These are phyloP conservation scores for Leishmania tarentolae DNA, from an alignment of 208 protist species.

Conservation along the genomic window DNA sequence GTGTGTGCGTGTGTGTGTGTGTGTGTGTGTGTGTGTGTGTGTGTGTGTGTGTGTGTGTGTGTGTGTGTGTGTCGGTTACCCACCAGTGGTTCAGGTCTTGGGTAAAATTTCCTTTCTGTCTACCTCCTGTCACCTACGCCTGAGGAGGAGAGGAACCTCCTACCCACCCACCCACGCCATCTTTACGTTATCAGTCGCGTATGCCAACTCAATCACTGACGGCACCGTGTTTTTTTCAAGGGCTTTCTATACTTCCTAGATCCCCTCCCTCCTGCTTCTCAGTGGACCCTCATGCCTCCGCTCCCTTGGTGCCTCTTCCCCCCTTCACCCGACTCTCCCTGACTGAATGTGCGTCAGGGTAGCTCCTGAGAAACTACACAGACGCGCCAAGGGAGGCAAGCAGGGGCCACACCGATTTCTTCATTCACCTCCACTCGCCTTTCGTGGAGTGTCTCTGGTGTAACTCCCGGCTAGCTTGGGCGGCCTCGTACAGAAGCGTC, in stretches of 20 bases:
- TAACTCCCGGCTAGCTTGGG: background rate
- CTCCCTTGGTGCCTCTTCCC: background rate
- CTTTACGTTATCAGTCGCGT: background rate
- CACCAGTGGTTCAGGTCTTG: background rate
- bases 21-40: slow-evolving; percentile 8
- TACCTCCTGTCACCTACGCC: slow-evolving; percentile 3
- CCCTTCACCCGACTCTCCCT: background rate
- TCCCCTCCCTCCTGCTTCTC: background rate
- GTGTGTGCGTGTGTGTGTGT: slow-evolving; percentile 8
- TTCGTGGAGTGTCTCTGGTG: background rate
- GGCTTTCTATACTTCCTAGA: background rate
- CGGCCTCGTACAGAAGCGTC: background rate
- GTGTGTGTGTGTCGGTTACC: slow-evolving; percentile 1
- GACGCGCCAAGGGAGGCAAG: background rate
- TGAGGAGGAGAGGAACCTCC: background rate
- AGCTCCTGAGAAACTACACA: background rate
- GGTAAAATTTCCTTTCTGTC: background rate
- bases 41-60: slow-evolving; percentile 5
- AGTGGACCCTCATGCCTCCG: background rate
- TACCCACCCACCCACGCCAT: background rate
- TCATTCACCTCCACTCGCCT: background rate
- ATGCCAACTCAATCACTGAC: background rate
- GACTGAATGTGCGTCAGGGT: background rate
- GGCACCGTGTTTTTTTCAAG: background rate
- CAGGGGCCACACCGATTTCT: background rate